Evolutionary conservation across 2,329 filamentous ascomycete species (phyloP).

Genomic region (Trichophyton schoenleinii): DNA sequence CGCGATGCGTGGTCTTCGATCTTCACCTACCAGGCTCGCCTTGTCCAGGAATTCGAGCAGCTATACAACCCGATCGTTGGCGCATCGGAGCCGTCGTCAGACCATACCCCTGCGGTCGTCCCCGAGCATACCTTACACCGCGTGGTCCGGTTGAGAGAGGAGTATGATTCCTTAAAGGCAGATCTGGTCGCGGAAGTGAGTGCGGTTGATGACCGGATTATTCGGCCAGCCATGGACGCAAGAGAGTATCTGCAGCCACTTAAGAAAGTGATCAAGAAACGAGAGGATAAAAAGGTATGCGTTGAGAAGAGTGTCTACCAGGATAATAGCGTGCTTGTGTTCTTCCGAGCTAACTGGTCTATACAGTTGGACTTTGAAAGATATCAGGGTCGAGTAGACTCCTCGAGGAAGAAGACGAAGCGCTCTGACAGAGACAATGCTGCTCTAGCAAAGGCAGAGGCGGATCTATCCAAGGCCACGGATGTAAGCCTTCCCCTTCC

Average conservation of each 20-base stretch:
- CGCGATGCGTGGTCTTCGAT: slow-evolving; percentile 66
- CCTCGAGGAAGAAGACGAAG: slow-evolving; percentile 55
- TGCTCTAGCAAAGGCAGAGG: slow-evolving; percentile 57
- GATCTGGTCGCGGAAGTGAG: slow-evolving; percentile 61
- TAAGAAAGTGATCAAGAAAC: slow-evolving; percentile 72
- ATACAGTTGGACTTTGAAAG: slow-evolving; percentile 62
- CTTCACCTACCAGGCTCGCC: slow-evolving; percentile 53
- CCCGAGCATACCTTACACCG: slow-evolving; percentile 51
- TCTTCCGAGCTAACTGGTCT: background rate
- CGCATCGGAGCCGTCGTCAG: slow-evolving; percentile 45
- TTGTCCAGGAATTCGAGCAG: slow-evolving; percentile 55
- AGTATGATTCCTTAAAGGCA: slow-evolving; percentile 56
- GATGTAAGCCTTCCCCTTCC: slow-evolving; percentile 39
- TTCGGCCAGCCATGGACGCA: slow-evolving; percentile 56
- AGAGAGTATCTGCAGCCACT: slow-evolving; percentile 57
- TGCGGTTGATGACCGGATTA: slow-evolving; percentile 57
- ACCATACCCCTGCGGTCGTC: slow-evolving; percentile 47
- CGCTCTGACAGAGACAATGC: slow-evolving; percentile 62
- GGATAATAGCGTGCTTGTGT: no score
- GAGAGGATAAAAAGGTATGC: slow-evolving; percentile 60
- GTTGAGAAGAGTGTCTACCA: background rate
- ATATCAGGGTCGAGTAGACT: slow-evolving; percentile 58
- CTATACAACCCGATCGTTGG: slow-evolving; percentile 67
- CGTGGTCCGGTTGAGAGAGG: slow-evolving; percentile 51
- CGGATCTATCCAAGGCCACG: slow-evolving; percentile 52